phyloP scores from a whole-genome alignment of 495 filamentous ascomycete genomes.

The Penicillium arizonense region DNA sequence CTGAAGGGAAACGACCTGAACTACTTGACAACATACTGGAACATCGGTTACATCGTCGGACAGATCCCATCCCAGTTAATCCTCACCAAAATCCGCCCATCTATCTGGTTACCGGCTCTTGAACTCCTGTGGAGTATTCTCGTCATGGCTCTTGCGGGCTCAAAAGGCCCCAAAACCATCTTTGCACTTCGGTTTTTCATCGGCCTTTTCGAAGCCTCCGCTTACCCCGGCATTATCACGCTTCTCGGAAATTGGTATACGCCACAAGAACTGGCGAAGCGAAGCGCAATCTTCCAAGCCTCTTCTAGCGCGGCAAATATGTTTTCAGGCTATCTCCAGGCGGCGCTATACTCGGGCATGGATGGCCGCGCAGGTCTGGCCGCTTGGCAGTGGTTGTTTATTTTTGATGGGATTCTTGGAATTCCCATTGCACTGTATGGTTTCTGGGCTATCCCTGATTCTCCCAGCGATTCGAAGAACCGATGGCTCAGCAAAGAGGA shows the following conservation, averaged over 20 bases:
- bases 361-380: conserved; percentile 35
- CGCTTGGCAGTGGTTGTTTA: conserved; percentile 46
- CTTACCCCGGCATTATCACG: conserved; percentile 49
- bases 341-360: conserved; percentile 42
- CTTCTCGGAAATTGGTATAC: conserved; percentile 52
- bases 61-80: conserved; percentile 56
- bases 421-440: conserved; percentile 35
- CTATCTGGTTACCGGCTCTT: conserved; percentile 49
- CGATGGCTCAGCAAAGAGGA: conserved; percentile 29
- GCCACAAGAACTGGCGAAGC: conserved; percentile 28
- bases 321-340: conserved; percentile 51
- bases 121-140: conserved; percentile 44
- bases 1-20: conserved; percentile 47
- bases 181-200: conserved; percentile 52
- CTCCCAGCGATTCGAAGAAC: conserved; percentile 21
- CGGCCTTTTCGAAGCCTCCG: conserved; percentile 44
- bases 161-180: conserved; percentile 34
- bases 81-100: conserved; percentile 47
- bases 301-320: conserved; percentile 30
- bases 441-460: conserved; percentile 21
- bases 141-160: conserved; percentile 1
- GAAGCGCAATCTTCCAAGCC: conserved; percentile 36
- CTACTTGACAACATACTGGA: conserved; percentile 46
- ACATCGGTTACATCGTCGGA: conserved; percentile 55
- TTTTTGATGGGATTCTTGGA: conserved; percentile 47